Conservation (phyloP, 345 rosid genomes). For the Raphanus sativus region DNA sequence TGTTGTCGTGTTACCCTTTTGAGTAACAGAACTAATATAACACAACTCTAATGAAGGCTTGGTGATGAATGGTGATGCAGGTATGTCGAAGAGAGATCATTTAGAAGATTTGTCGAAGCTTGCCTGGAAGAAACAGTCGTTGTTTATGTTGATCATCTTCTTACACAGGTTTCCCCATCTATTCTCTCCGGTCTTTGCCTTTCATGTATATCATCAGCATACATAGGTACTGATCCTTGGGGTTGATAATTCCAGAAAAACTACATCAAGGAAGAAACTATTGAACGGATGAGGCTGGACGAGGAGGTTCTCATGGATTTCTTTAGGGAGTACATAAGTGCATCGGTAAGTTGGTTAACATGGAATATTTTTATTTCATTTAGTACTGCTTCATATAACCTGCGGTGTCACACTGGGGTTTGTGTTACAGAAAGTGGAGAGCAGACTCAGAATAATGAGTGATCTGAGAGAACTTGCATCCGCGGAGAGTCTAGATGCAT, state of each 20-base stretch:
- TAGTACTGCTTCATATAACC: neutral
- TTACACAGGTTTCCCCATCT: slow-evolving; percentile 62
- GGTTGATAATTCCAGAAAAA: slow-evolving; percentile 57
- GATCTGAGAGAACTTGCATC: slow-evolving; percentile 99
- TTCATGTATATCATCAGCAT: slow-evolving; percentile 4
- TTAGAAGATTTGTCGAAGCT: slow-evolving; percentile 93
- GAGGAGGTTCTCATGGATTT: slow-evolving; percentile 97
- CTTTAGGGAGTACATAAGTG: slow-evolving; percentile 89
- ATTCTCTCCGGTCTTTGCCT: neutral
- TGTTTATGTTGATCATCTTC: slow-evolving; percentile 85
- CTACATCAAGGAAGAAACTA: slow-evolving; percentile 93
- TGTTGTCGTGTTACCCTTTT: neutral
- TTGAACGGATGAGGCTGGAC: slow-evolving; percentile 92
- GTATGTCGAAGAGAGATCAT: slow-evolving; percentile 96
- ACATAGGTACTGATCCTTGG: neutral
- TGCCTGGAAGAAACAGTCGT: slow-evolving; percentile 90
- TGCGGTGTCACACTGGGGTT: neutral
- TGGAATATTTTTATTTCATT: neutral
- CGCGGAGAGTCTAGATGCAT: slow-evolving; percentile 93
- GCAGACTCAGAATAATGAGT: slow-evolving; percentile 79
- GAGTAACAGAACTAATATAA: neutral
- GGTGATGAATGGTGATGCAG: slow-evolving; percentile 45
- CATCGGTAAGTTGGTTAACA: slow-evolving; percentile 60
- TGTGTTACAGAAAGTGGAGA: slow-evolving; percentile 81
- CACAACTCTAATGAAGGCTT: slow-evolving; percentile 3